Evolutionary conservation across 2,329 filamentous ascomycete genomes (phyloP).

Genomic region (Helminthosporium solani): DNA sequence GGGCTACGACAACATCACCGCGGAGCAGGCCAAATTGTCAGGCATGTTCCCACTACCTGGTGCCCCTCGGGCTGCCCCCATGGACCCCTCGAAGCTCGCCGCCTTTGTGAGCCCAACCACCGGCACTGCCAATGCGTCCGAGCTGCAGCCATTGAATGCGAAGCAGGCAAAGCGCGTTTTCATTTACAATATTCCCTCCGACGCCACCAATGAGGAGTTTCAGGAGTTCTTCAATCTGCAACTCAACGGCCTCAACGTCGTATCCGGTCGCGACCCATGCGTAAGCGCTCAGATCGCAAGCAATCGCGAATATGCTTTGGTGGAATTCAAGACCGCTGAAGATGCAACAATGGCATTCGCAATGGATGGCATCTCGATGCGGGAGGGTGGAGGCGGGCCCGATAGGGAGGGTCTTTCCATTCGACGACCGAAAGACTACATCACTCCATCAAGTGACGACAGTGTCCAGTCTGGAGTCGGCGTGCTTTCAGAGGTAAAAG

Average conservation of each 20-base stretch:
- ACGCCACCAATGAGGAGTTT: conserved; percentile 72
- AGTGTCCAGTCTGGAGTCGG: conserved; percentile 72
- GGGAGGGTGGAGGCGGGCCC: conserved; percentile 56
- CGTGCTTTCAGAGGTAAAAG: conserved; percentile 77
- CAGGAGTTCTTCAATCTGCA: conserved; percentile 92
- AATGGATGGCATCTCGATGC: conserved; percentile 86
- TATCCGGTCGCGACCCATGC: conserved; percentile 81
- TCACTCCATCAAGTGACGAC: conserved; percentile 71
- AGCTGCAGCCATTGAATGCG: conserved; percentile 88
- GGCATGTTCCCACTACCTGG: conserved; percentile 98
- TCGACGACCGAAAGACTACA: conserved; percentile 92
- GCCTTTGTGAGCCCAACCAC: conserved; percentile 92
- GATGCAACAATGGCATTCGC: conserved; percentile 92
- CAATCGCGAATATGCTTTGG: conserved; percentile 76
- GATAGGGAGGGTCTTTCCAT: conserved; percentile 66
- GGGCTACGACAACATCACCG: conserved; percentile 96
- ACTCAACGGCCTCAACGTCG: conserved; percentile 92
- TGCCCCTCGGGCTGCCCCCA: conserved; percentile 88
- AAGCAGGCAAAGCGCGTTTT: conserved; percentile 92
- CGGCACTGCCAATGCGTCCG: conserved; percentile 68
- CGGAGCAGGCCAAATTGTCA: conserved; percentile 97
- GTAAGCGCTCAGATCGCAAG: conserved; percentile 77
- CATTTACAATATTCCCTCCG: conserved; percentile 75
- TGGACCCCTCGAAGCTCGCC: conserved; percentile 91
- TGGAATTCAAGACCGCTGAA: conserved; percentile 84